Evolutionary conservation across 1,139 yeast genomes (phyloP), one percentile per base, ranked within the genome.

Genomic region (Lodderomyces beijingensis): DNA sequence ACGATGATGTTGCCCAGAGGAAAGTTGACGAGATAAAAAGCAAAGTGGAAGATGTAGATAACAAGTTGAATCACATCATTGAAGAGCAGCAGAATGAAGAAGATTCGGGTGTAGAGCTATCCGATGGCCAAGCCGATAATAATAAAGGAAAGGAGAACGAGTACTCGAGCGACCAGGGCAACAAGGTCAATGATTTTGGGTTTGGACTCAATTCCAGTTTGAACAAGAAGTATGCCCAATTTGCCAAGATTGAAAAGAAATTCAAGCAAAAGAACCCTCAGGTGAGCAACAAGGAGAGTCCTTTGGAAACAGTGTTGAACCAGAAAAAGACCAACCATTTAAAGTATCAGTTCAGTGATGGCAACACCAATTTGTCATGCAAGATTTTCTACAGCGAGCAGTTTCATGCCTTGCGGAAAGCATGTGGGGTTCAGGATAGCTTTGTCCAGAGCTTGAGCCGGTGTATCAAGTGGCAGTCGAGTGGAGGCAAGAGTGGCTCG

Each of bases 401-500:
- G 53, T 93, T 93, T 62, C 96, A 89, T 51, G 97, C 97, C 0
- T 79, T 93, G 44, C 67, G 98, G 38, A 70, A 76, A 38, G 80
- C 85, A 14, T 89, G 96, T 63, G 89, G 87, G 0, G 33, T 30
- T 16, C 79, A 80, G 37, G 82, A 75, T 4, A 74, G 74, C 44
- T 91, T 82, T 45, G 77, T 91, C 26, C 96, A 88, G 53, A 87
- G 96, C 55, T 70, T 93, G 36, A 81, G 96, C 10, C 63, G 98
- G 41, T 91, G 99, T 59, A 76, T 88, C 20, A 86, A 88, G 53
- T 93, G 97, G 97, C 91, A 91, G 49, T 83, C 95, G 0, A 76
- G 82, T 28, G 99, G 99, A 24, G 99, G 99, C 27, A 91, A 91
- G 54, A 85, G 95, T 55, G 97, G 97, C 0, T 85, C 96, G 2